Evolutionary conservation across 1,139 yeast species (phyloP).

Genomic region (Saccharomyces hybrid): DNA sequence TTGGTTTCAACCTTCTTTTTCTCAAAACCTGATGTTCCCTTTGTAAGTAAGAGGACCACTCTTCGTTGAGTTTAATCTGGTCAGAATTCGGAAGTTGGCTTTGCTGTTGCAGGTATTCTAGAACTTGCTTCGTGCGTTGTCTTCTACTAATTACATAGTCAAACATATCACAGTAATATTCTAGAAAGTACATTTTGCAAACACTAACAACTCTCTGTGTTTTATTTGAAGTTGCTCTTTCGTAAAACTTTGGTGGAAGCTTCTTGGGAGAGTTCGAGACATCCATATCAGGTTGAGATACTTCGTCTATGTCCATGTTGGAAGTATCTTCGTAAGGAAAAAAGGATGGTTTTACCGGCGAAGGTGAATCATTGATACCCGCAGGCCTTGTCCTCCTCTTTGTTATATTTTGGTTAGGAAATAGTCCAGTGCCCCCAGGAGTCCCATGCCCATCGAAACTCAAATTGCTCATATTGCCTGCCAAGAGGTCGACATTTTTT

Average conservation of each 20-base stretch:
- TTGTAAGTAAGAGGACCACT: conserved; percentile 77
- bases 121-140: conserved; percentile 65
- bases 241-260: conserved; percentile 46
- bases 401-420: neutral
- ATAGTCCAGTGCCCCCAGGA: neutral
- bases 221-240: conserved; percentile 61
- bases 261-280: conserved; percentile 33
- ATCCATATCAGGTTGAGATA: conserved; percentile 19
- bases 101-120: conserved; percentile 42
- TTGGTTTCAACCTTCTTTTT: conserved; percentile 84
- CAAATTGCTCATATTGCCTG: conserved; percentile 30
- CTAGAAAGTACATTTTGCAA: conserved; percentile 70
- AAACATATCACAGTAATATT: conserved; percentile 92
- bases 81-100: conserved; percentile 33
- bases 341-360: neutral
- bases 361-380: neutral
- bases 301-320: conserved; percentile 31
- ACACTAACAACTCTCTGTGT: conserved; percentile 85
- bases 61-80: conserved; percentile 41
- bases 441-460: conserved; percentile 19
- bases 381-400: neutral
- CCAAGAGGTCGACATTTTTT: conserved; percentile 27
- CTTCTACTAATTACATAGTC: conserved; percentile 85
- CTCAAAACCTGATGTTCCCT: conserved; percentile 81
- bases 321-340: conserved; percentile 7